Percentiles rank a stretch among this genome's conserved stretches.
phyloP scores from a whole-genome alignment of 345 rosid species.

The Populus davidiana region DNA sequence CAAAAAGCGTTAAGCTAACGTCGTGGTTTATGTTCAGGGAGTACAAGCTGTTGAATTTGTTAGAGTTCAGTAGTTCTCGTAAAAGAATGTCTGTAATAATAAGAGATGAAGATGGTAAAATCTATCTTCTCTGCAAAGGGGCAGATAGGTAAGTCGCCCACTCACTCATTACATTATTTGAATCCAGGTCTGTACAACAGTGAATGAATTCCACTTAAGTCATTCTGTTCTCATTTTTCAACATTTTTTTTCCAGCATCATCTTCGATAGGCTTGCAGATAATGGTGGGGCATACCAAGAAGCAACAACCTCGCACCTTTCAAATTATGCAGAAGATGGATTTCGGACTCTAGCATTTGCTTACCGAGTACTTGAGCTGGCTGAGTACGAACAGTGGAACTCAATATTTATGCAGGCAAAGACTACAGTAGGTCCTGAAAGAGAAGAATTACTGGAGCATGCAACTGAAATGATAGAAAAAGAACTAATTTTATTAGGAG shows the following conservation, averaged over 20 bases:
- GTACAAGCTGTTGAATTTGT: slow-evolving; percentile 60
- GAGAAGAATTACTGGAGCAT: slow-evolving; percentile 62
- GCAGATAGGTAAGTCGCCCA: slow-evolving; percentile 64
- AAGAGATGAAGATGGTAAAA: slow-evolving; percentile 55
- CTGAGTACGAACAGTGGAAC: slow-evolving; percentile 57
- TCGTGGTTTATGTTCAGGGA: slow-evolving; percentile 42
- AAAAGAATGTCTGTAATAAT: slow-evolving; percentile 87
- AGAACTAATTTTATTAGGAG: slow-evolving; percentile 66
- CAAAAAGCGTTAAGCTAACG: neutral
- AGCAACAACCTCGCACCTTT: slow-evolving; percentile 50
- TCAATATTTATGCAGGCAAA: slow-evolving; percentile 50
- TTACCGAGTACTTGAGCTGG: slow-evolving; percentile 42
- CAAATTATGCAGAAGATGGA: slow-evolving; percentile 67
- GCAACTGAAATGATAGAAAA: slow-evolving; percentile 69
- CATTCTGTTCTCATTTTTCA: neutral
- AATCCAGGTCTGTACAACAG: neutral
- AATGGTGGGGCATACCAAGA: slow-evolving; percentile 49
- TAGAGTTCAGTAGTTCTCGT: slow-evolving; percentile 69
- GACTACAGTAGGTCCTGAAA: slow-evolving; percentile 60
- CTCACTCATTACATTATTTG: neutral
- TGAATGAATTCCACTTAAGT: too few species aligned
- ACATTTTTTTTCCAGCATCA: slow-evolving; percentile 44
- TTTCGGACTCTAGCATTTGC: slow-evolving; percentile 75
- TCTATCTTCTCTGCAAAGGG: slow-evolving; percentile 75
- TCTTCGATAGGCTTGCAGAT: slow-evolving; percentile 63